Base-by-base conservation (phyloP, 164 flowering plant genomes). In the Piper betle region DNA sequence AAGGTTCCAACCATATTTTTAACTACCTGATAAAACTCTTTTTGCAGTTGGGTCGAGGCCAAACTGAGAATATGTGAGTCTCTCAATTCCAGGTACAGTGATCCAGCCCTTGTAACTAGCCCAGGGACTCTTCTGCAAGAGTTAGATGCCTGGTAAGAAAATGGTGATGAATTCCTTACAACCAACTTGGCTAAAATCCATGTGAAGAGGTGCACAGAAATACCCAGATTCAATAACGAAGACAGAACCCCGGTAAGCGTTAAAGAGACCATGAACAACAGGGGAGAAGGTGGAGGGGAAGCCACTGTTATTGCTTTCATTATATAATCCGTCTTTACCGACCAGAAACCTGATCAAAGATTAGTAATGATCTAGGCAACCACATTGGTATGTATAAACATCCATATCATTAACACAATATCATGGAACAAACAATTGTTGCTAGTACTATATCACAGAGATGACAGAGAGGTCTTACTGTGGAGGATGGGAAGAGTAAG, bases 21-120 rank as follows among this genome's bases (percentile, higher is more conserved):
- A 33, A 37, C 66, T 75, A 91, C 97, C 79, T 74, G 85, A 74
- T 88, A 88, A 65, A 91, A 88, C 48, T 75, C 85, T 20, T 72
- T 57, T 60, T 91, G 97, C 10, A 48, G 53, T 9, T 70, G 75
- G 11, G 16, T 62, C 0, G 79, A 72, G 6, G 86, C 80, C 60
- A 72, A 48, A 43, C 52, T 59, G 13, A 60, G 66, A 65, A 91
- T 81, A 3, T 86, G 81, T 15, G 54, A n/a, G 62, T 71, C 75
- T 16, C 61, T 68, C 16, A 83, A 59, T 69, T 83, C 82, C 9
- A 86, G 9, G 68, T 65, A 88, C 5, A 90, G 84, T 55, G 41
- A 16, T 8, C 64, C 74, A 59, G 74, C 78, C 73, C 57, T 72
- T 67, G 81, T 82, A 56, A 86, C 91, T 2, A 71, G 48, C 40